phyloP scores from a whole-genome alignment of 257 asterid genomes.

The Nicotiana attenuata region DNA sequence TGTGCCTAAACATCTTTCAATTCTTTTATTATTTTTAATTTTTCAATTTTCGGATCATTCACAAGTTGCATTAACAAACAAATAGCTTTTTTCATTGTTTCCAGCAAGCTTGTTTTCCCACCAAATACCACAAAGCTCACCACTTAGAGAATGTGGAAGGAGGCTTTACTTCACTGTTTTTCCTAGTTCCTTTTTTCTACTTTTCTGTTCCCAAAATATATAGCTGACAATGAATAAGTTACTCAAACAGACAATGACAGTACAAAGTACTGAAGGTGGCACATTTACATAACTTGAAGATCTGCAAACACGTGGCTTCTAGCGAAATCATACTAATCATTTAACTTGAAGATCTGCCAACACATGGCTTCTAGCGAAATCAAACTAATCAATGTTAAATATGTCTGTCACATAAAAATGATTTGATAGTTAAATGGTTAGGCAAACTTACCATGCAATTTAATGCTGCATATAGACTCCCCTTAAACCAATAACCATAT shows the following conservation, averaged over 20 bases:
- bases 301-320: no score
- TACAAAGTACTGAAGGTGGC: neutral
- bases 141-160: conserved; percentile 3
- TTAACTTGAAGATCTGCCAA: neutral
- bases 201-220: neutral
- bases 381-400: neutral
- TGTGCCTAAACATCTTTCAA: neutral
- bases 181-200: neutral
- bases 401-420: conserved; percentile 4
- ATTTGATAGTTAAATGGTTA: conserved; percentile 1
- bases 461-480: conserved; percentile 67
- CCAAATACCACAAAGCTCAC: conserved; percentile 3
- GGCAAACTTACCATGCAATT: conserved; percentile 66
- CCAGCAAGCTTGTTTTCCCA: neutral
- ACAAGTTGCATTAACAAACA: neutral
- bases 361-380: neutral
- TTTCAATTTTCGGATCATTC: neutral
- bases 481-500: conserved; percentile 82
- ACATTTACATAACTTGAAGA: neutral
- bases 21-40: neutral
- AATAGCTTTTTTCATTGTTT: neutral
- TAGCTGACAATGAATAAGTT: neutral
- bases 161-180: neutral
- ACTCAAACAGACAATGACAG: neutral
- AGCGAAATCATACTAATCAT: no score